Conservation (phyloP, 805 yeast species). For the Myxozyma nipponensis region DNA sequence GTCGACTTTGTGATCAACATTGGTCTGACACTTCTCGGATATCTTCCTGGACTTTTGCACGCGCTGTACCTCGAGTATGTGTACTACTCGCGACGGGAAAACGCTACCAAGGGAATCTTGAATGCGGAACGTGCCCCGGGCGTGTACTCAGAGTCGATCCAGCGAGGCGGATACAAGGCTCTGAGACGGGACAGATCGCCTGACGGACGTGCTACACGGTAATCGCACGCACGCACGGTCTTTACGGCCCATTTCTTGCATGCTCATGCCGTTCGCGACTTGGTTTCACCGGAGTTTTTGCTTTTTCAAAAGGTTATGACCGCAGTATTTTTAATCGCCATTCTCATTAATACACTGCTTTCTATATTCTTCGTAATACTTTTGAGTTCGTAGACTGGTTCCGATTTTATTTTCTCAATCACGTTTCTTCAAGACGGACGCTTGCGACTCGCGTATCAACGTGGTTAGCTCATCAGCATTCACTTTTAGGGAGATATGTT, state of each 20-base stretch:
- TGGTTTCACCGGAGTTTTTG: too few relatives aligned
- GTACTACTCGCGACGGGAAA: slow-evolving; percentile 24
- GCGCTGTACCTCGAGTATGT: slow-evolving; percentile 26
- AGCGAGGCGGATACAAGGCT: slow-evolving; percentile 19
- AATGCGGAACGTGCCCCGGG: slow-evolving; percentile 25
- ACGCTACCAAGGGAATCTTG: slow-evolving; percentile 22
- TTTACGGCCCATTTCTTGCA: too few relatives aligned
- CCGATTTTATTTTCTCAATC: too few relatives aligned
- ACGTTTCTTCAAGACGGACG: not conserved
- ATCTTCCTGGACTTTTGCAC: slow-evolving; percentile 50
- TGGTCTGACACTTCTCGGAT: slow-evolving; percentile 57
- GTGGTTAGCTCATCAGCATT: not conserved
- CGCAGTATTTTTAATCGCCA: too few relatives aligned
- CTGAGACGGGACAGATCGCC: not conserved
- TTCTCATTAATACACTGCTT: too few relatives aligned
- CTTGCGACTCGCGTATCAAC: not conserved
- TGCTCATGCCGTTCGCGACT: too few relatives aligned
- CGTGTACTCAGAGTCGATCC: slow-evolving; percentile 26
- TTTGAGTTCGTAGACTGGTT: too few relatives aligned
- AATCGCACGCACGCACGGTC: not conserved
- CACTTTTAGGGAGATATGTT: not conserved
- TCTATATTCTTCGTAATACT: too few relatives aligned
- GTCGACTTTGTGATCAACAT: slow-evolving; percentile 52
- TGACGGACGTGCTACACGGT: not conserved
- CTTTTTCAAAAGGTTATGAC: too few relatives aligned